Evolutionary conservation across 2,329 filamentous ascomycete species (phyloP).

Genomic region (Aspergillus chevalieri): DNA sequence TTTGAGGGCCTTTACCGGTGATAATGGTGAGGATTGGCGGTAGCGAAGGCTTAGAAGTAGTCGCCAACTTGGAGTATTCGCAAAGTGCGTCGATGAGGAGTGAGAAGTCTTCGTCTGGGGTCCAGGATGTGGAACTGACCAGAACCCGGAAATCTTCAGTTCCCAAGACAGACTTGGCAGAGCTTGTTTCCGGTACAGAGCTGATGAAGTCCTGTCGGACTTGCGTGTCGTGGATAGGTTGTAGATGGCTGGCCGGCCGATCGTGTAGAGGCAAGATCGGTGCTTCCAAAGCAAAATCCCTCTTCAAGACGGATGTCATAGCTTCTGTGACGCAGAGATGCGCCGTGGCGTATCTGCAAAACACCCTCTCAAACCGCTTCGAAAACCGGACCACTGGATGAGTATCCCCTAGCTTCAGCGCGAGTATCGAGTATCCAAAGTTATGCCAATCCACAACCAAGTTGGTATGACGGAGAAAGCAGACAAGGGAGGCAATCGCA

Average conservation of each 20-base stretch:
- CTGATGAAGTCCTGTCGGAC: slow-evolving; percentile 57
- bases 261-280: slow-evolving; percentile 74
- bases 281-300: slow-evolving; percentile 59
- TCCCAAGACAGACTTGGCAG: slow-evolving; percentile 55
- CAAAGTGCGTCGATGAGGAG: slow-evolving; percentile 78
- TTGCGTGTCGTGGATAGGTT: slow-evolving; percentile 52
- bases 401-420: slow-evolving; percentile 53
- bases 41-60: slow-evolving; percentile 40
- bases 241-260: slow-evolving; percentile 75
- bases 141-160: slow-evolving; percentile 60
- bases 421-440: slow-evolving; percentile 91
- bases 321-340: slow-evolving; percentile 87
- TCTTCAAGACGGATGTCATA: slow-evolving; percentile 69
- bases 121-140: slow-evolving; percentile 96
- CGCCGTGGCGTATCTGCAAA: slow-evolving; percentile 62
- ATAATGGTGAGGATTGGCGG: slow-evolving; percentile 80
- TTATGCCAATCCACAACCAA: slow-evolving; percentile 98
- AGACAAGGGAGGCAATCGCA: slow-evolving; percentile 64
- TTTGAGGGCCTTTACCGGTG: slow-evolving; percentile 86
- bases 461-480: slow-evolving; percentile 69
- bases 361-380: slow-evolving; percentile 66
- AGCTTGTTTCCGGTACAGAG: slow-evolving; percentile 58
- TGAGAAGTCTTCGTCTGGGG: slow-evolving; percentile 89
- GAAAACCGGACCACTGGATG: slow-evolving; percentile 76
- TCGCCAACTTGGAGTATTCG: slow-evolving; percentile 57